Evolutionary conservation across 163 green algal species (phyloP).

Genomic region (Chloromonas sp.): DNA sequence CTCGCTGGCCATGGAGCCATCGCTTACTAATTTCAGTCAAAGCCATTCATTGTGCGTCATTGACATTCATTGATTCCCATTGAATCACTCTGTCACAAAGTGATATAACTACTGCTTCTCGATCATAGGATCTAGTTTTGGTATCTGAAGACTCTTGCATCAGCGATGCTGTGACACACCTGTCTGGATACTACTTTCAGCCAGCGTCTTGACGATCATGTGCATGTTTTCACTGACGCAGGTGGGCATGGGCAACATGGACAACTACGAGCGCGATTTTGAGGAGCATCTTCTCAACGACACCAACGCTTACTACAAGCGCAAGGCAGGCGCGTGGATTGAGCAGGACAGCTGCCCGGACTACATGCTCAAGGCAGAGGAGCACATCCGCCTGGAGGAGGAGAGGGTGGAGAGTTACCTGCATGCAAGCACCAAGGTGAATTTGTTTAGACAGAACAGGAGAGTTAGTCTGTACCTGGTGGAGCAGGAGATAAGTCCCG

Average conservation of each 20-base stretch:
- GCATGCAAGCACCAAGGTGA: conserved; percentile 71
- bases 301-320: conserved; percentile 77
- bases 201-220: background rate
- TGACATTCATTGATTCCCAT: too few relatives aligned
- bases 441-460: background rate
- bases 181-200: too few relatives aligned
- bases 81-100: too few relatives aligned
- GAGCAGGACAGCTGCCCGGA: conserved; percentile 74
- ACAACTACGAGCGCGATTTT: conserved; percentile 93
- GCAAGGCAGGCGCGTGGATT: conserved; percentile 67
- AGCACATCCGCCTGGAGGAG: conserved; percentile 78
- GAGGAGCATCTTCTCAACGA: conserved; percentile 78
- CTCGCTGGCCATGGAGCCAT: too few relatives aligned
- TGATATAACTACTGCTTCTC: too few relatives aligned
- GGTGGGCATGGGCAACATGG: conserved; percentile 86
- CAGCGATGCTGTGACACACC: too few relatives aligned
- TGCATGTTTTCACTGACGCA: conserved; percentile 20
- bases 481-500: too few relatives aligned
- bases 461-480: too few relatives aligned
- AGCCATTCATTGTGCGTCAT: too few relatives aligned
- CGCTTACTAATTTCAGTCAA: too few relatives aligned
- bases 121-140: too few relatives aligned
- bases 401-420: conserved; percentile 86
- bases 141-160: too few relatives aligned
- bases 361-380: conserved; percentile 87